Evolutionary conservation across 176 grass and related monocot genomes (phyloP).

Genomic region (Carex littledalei): DNA sequence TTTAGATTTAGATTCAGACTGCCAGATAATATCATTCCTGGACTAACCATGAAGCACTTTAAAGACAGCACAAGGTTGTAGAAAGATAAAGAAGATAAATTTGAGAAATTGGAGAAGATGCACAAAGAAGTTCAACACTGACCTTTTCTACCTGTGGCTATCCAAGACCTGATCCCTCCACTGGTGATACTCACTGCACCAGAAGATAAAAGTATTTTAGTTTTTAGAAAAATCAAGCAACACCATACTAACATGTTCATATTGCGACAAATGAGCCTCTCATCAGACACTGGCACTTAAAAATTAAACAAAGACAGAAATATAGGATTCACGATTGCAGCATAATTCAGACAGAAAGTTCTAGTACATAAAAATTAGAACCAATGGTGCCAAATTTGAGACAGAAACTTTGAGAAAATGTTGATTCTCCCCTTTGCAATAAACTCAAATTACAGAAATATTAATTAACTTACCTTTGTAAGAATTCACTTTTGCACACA

Average conservation of each 20-base stretch:
- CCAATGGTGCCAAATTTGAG: neutral
- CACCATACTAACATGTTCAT: neutral
- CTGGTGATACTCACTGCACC: constrained; percentile 32
- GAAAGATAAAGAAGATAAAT: neutral
- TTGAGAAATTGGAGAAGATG: neutral
- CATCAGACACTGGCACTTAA: neutral
- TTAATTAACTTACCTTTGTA: constrained; percentile 29
- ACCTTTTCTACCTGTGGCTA: constrained; percentile 81
- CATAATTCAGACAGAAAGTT: neutral
- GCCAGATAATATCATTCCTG: neutral
- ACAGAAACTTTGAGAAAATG: neutral
- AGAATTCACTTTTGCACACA: constrained; percentile 54
- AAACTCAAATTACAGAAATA: constrained; percentile 12
- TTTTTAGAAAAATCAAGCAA: constrained; percentile 7
- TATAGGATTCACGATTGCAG: neutral
- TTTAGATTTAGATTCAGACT: neutral
- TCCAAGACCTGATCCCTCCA: constrained; percentile 50
- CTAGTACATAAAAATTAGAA: neutral
- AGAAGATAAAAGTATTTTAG: constrained; percentile 3
- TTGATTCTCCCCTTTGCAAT: neutral
- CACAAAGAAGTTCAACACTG: constrained; percentile 17
- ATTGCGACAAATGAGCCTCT: neutral
- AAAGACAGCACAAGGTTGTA: neutral
- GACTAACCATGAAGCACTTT: neutral
- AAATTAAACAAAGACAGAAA: neutral